Conservation (phyloP, 805 yeast species). For the Yarrowia alimentaria region DNA sequence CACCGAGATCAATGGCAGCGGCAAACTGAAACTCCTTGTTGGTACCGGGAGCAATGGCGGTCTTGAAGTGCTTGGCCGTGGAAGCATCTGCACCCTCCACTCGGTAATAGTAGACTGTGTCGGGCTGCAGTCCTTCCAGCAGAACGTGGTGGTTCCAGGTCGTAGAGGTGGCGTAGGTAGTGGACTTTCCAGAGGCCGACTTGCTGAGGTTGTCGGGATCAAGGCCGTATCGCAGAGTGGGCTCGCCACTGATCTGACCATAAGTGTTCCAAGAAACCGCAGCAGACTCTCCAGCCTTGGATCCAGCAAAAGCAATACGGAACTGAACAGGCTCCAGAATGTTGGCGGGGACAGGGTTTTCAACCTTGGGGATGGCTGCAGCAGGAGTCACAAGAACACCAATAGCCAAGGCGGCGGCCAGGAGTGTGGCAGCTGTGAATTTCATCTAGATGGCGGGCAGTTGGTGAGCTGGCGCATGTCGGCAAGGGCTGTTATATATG, state of each 20-base stretch:
- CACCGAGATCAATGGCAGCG: conserved; percentile 20
- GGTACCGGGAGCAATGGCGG: conserved; percentile 31
- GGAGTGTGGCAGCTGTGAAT: conserved; percentile 1
- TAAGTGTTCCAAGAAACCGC: conserved; percentile 35
- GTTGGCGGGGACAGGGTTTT: conserved; percentile 19
- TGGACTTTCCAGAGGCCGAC: conserved; percentile 29
- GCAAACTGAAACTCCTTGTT: conserved; percentile 27
- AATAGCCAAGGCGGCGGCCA: conserved; percentile 4
- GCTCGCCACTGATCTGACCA: conserved; percentile 29
- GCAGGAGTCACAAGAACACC: not conserved
- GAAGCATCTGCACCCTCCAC: conserved; percentile 32
- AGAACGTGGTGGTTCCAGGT: conserved; percentile 37
- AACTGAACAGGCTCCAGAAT: conserved; percentile 19
- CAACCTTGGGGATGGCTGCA: conserved; percentile 18
- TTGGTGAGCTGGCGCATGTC: no score
- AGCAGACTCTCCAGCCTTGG: conserved; percentile 2
- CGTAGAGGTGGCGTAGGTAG: conserved; percentile 34
- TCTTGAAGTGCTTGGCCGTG: conserved; percentile 25
- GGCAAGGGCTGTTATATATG: no score
- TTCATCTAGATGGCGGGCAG: conserved; percentile 10
- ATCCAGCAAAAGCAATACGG: conserved; percentile 10
- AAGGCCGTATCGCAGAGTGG: conserved; percentile 36
- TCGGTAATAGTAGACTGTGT: conserved; percentile 37
- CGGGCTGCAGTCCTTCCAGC: conserved; percentile 34
- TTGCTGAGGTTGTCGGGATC: conserved; percentile 27